Base-by-base conservation (phyloP, 192 early-diverging fungal genomes). In the Backusella mclennaniae region DNA sequence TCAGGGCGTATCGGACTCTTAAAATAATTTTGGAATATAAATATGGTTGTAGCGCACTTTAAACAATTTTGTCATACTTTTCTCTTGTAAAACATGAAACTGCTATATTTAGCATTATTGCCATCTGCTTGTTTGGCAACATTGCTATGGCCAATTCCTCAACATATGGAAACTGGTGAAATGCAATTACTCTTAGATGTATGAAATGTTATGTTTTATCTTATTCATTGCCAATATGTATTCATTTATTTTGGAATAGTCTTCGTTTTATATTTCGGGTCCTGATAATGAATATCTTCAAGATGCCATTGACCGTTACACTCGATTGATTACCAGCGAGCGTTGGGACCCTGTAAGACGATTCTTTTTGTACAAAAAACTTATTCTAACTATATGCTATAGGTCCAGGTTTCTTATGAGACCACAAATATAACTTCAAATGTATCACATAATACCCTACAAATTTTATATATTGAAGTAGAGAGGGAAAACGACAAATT, bases 401-500 rank as follows among this genome's bases (percentile, higher is more conserved):
- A 82, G 73, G 69, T 80, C 8, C 76, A 80, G 67, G 70, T 69
- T 49, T 31, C 73, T 2, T 69, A 33, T 66, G 38, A 12, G 19
- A 53, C 77, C 49, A 46, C 26, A 5, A 44, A 73, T 29, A 49
- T 23, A 35, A 67, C 44, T 5, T 26, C 44, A n/a, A 39, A 29
- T 11, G 38, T 41, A 15, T 42, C 59, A 52, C 12, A 33, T n/a
- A 69, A 66, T 23, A 71, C 69, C 7, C 69, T 84, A 26, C 52
- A 35, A 7, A 76, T 77, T 21, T 41, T 84, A 53, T 78, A 77
- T 14, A 84, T 94, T 52, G 66, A 63, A 5, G 78, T 94, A n/a
- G 76, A 78, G 7, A 76, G 83, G 76, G 53, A 74, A 35, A 75
- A 86, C 73, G 84, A 76, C 66, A 80, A 84, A 3, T 88, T 93